Evolutionary conservation across 148 eudicot species (phyloP).

Genomic region (Tetragonia tetragonoides): DNA sequence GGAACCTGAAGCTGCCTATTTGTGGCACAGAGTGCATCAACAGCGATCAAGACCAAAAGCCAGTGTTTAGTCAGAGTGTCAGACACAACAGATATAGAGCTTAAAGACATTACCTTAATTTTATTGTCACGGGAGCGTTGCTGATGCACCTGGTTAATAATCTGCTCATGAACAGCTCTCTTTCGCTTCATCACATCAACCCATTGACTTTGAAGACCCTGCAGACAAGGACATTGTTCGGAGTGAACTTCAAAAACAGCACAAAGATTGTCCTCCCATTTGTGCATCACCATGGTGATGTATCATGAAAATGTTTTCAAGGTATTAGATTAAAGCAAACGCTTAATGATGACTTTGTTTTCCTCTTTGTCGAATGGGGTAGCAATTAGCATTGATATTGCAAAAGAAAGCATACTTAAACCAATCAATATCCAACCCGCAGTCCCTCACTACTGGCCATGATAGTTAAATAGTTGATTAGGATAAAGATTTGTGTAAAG

Average conservation of each 20-base stretch:
- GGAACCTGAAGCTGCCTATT: background rate
- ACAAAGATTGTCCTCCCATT: background rate
- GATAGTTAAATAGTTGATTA: too few species aligned
- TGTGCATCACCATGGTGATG: background rate
- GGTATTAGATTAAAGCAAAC: background rate
- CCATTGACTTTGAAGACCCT: constrained; percentile 81
- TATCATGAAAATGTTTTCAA: background rate
- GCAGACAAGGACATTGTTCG: constrained; percentile 13
- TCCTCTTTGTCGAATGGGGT: background rate
- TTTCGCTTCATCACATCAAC: constrained; percentile 89
- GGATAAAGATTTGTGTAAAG: too few species aligned
- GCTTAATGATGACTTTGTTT: background rate
- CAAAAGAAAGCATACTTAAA: background rate
- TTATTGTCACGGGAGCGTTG: constrained; percentile 39
- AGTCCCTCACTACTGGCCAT: background rate
- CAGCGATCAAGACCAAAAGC: background rate
- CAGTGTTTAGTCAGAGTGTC: background rate
- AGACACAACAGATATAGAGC: background rate
- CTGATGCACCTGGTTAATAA: constrained; percentile 58
- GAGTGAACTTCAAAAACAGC: background rate
- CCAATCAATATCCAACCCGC: background rate
- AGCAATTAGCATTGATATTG: background rate
- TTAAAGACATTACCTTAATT: constrained; percentile 42
- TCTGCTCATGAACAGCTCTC: constrained; percentile 74
- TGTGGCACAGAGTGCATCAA: background rate